These are phyloP conservation scores for Diophrys sp. DNA, from an alignment of 73 alveolate species.

Conservation along the genomic window DNA sequence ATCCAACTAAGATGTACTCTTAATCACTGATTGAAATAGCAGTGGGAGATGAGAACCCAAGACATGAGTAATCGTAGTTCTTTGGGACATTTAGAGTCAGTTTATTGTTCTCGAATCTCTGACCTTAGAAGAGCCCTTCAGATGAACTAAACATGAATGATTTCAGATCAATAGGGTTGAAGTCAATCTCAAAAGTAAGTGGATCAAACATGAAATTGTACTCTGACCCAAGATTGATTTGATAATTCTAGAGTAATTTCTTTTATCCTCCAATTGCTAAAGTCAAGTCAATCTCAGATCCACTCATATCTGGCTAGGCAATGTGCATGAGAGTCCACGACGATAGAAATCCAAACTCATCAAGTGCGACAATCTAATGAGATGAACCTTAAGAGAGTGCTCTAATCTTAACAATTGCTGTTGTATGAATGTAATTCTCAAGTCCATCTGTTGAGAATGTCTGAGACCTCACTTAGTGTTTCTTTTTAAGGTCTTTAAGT, in stretches of 20 bases:
- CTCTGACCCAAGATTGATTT: not conserved
- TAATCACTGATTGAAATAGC: conserved; percentile 38
- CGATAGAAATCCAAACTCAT: not conserved
- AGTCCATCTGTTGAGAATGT: conserved; percentile 56
- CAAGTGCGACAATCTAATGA: conserved; percentile 3
- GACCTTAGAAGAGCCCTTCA: conserved; percentile 9
- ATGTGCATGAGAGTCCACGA: conserved; percentile 1
- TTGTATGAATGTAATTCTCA: not conserved
- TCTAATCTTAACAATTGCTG: not conserved
- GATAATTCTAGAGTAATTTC: not conserved
- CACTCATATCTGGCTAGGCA: not conserved
- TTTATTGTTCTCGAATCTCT: not conserved
- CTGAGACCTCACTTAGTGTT: conserved; percentile 23
- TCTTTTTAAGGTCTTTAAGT: not conserved
- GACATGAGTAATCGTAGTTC: not conserved
- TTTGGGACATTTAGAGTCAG: not conserved
- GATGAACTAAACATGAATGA: conserved; percentile 10
- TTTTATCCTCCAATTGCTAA: conserved; percentile 1
- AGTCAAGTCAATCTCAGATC: conserved; percentile 13
- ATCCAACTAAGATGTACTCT: conserved; percentile 39
- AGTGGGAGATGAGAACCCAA: conserved; percentile 11
- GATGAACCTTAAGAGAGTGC: not conserved
- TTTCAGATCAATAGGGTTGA: conserved; percentile 41
- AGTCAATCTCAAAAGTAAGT: conserved; percentile 30
- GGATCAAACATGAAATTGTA: not conserved